These are phyloP conservation scores for Ophioceras dolichostomum DNA, from an alignment of 2,329 filamentous ascomycete species.

Conservation along the genomic window DNA sequence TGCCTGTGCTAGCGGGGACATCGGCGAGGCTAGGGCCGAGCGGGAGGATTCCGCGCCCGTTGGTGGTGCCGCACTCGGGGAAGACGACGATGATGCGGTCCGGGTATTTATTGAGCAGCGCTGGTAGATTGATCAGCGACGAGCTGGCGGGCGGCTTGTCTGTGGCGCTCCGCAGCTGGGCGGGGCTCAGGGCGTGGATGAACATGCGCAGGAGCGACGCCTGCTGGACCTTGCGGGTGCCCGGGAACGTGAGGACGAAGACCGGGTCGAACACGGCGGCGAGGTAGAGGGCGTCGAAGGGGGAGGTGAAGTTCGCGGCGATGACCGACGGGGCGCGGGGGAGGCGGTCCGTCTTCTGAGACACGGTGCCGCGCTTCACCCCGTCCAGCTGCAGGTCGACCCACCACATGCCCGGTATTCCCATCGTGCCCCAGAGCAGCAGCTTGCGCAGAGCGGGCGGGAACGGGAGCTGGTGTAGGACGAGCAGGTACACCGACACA, in stretches of 20 bases:
- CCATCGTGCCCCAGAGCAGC: constrained; percentile 76
- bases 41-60: constrained; percentile 79
- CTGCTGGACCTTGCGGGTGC: constrained; percentile 58
- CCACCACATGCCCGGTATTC: constrained; percentile 93
- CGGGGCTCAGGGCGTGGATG: constrained; percentile 54
- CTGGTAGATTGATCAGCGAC: constrained; percentile 45
- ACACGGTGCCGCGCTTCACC: constrained; percentile 80
- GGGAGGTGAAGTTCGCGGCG: constrained; percentile 82
- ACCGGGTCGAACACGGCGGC: constrained; percentile 93
- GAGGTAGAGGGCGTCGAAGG: constrained; percentile 86
- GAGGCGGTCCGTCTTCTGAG: constrained; percentile 59
- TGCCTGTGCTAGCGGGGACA: constrained; percentile 53
- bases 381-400: constrained; percentile 96
- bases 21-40: constrained; percentile 67
- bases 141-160: constrained; percentile 24
- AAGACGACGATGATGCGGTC: constrained; percentile 73
- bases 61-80: constrained; percentile 89
- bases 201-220: constrained; percentile 70
- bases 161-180: constrained; percentile 30
- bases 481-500: constrained; percentile 58
- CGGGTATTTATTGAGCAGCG: constrained; percentile 56
- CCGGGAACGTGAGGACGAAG: constrained; percentile 77
- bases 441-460: constrained; percentile 59
- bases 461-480: constrained; percentile 71
- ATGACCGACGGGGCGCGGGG: constrained; percentile 74